Conservation (phyloP, 2,329 filamentous ascomycete genomes). For the Xylaria digitata region DNA sequence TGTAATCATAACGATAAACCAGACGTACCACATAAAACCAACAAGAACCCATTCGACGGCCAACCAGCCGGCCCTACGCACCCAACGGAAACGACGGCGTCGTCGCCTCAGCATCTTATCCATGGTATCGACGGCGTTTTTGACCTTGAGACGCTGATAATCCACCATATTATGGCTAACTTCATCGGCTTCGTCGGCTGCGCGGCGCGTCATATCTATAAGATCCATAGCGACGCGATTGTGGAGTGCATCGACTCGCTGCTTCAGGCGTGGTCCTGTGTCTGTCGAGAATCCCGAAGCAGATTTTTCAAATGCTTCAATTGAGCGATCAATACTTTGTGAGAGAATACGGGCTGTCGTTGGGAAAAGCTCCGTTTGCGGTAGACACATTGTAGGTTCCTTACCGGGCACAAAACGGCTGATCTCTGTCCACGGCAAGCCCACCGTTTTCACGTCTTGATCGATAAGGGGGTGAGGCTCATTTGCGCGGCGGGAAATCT, state of each 20-base stretch:
- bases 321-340: constrained; percentile 59
- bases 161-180: constrained; percentile 80
- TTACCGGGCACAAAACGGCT: constrained; percentile 53
- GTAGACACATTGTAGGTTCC: constrained; percentile 50
- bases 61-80: constrained; percentile 81
- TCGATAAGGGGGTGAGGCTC: constrained; percentile 55
- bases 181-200: constrained; percentile 83
- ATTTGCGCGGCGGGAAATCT: constrained; percentile 76
- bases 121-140: constrained; percentile 82
- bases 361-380: constrained; percentile 61
- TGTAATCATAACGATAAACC: constrained; percentile 85
- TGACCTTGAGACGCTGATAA: constrained; percentile 81
- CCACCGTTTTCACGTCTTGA: constrained; percentile 42
- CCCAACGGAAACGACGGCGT: constrained; percentile 75
- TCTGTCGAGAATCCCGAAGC: constrained; percentile 69
- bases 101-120: constrained; percentile 79
- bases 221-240: constrained; percentile 64
- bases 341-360: constrained; percentile 64
- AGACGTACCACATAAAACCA: constrained; percentile 93
- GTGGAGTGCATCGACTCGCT: constrained; percentile 60
- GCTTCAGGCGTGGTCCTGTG: constrained; percentile 65
- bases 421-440: constrained; percentile 58
- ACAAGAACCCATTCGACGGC: constrained; percentile 88
- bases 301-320: constrained; percentile 67
- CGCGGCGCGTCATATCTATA: constrained; percentile 70